These are phyloP conservation scores for Fusarium verticillioides DNA, from an alignment of 2,329 filamentous ascomycete genomes.

Conservation along the genomic window DNA sequence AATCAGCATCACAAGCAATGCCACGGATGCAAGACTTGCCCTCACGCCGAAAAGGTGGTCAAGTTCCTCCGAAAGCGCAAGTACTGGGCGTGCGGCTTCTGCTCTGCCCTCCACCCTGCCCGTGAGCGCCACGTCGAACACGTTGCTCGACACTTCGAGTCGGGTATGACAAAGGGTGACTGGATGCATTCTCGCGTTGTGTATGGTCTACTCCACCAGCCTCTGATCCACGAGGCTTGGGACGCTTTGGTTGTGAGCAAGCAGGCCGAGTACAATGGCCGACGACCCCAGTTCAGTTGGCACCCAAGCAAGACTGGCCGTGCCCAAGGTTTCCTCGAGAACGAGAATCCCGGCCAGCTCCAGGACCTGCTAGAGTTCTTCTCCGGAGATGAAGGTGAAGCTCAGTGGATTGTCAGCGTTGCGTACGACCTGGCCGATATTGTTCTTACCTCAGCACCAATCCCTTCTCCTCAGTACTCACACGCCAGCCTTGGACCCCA, in stretches of 20 bases:
- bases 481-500: constrained; percentile 43
- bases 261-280: constrained; percentile 64
- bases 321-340: constrained; percentile 68
- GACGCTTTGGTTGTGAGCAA: constrained; percentile 64
- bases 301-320: constrained; percentile 66
- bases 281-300: constrained; percentile 72
- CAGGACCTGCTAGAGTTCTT: constrained; percentile 75
- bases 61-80: constrained; percentile 71
- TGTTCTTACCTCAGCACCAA: constrained; percentile 51
- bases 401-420: constrained; percentile 65
- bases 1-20: constrained; percentile 75
- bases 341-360: constrained; percentile 70
- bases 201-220: constrained; percentile 74
- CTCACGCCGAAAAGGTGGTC: constrained; percentile 72
- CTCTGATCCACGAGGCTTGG: constrained; percentile 70
- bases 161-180: constrained; percentile 69
- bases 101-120: constrained; percentile 69
- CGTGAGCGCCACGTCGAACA: constrained; percentile 76
- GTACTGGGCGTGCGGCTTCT: constrained; percentile 77
- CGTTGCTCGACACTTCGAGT: constrained; percentile 74
- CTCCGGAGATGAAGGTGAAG: constrained; percentile 66
- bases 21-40: constrained; percentile 72
- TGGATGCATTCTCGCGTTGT: constrained; percentile 78
- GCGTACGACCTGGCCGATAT: constrained; percentile 68
- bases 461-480: constrained; percentile 48